Conservation (phyloP, 257 asterid genomes). For the Rauvolfia tetraphylla region DNA sequence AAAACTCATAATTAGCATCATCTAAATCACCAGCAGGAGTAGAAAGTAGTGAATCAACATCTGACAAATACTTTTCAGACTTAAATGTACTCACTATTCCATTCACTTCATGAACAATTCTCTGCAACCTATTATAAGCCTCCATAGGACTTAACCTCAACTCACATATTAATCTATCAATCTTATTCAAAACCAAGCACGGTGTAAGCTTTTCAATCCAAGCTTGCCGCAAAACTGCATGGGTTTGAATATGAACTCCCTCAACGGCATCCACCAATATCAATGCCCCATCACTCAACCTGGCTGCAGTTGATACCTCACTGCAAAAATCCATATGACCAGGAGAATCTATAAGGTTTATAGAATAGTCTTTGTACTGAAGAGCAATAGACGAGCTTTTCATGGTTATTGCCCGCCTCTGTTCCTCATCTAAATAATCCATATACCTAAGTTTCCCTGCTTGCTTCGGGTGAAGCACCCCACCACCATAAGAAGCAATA, state of each 20-base stretch:
- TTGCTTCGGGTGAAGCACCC: constrained; percentile 93
- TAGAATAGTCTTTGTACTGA: constrained; percentile 42
- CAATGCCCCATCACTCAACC: constrained; percentile 93
- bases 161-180: constrained; percentile 74
- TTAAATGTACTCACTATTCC: constrained; percentile 76
- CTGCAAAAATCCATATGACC: constrained; percentile 99
- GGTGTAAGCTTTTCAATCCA: constrained; percentile 93
- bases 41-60: constrained; percentile 82
- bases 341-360: constrained; percentile 88
- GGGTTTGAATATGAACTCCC: constrained; percentile 97
- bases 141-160: constrained; percentile 81
- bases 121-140: constrained; percentile 65
- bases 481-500: constrained; percentile 87
- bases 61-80: constrained; percentile 86
- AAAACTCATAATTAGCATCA: constrained; percentile 45
- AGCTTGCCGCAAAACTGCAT: constrained; percentile 87
- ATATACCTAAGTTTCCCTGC: constrained; percentile 92
- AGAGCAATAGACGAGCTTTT: constrained; percentile 88
- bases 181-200: constrained; percentile 77
- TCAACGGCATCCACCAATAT: constrained; percentile 90
- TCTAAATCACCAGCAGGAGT: constrained; percentile 41
- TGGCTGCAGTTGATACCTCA: constrained; percentile 96
- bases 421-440: constrained; percentile 98
- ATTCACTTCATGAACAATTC: constrained; percentile 89
- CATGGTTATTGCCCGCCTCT: constrained; percentile 95